These are phyloP conservation scores for Rhizopus delemar DNA, from an alignment of 371 early-diverging fungal genomes.

Conservation along the genomic window DNA sequence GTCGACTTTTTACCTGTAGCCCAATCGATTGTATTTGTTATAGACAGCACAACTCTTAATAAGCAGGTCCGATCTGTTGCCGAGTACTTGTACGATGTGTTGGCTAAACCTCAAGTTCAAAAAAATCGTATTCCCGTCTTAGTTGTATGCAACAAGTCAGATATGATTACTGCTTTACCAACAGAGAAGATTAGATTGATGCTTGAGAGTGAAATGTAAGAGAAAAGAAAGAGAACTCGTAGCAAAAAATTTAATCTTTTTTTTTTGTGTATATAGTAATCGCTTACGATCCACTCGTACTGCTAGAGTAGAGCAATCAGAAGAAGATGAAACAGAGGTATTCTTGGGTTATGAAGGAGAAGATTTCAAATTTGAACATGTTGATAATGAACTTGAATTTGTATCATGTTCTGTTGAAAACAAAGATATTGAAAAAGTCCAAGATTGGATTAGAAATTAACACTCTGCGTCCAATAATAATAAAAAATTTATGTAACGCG, in stretches of 20 bases:
- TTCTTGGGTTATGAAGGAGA: constrained; percentile 82
- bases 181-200: constrained; percentile 61
- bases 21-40: constrained; percentile 74
- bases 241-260: not conserved
- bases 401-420: constrained; percentile 1
- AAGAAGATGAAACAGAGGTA: constrained; percentile 58
- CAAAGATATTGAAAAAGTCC: constrained; percentile 52
- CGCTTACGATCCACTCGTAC: constrained; percentile 66
- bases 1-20: constrained; percentile 70
- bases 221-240: constrained; percentile 19
- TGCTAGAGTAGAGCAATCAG: constrained; percentile 68
- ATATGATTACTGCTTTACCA: constrained; percentile 70
- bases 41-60: constrained; percentile 69
- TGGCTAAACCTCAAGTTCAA: constrained; percentile 63
- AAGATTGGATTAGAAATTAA: not conserved
- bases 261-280: constrained; percentile 46
- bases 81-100: constrained; percentile 77
- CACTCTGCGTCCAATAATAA: too few species aligned
- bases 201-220: constrained; percentile 80
- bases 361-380: constrained; percentile 65
- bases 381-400: not conserved
- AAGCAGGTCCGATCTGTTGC: constrained; percentile 57
- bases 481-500: constrained; percentile 25
- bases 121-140: constrained; percentile 63
- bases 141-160: constrained; percentile 84